Evolutionary conservation across 176 grass and related monocot genomes (phyloP), one percentile per base, ranked within the genome.

Genomic region (Aegilops bicornis): DNA sequence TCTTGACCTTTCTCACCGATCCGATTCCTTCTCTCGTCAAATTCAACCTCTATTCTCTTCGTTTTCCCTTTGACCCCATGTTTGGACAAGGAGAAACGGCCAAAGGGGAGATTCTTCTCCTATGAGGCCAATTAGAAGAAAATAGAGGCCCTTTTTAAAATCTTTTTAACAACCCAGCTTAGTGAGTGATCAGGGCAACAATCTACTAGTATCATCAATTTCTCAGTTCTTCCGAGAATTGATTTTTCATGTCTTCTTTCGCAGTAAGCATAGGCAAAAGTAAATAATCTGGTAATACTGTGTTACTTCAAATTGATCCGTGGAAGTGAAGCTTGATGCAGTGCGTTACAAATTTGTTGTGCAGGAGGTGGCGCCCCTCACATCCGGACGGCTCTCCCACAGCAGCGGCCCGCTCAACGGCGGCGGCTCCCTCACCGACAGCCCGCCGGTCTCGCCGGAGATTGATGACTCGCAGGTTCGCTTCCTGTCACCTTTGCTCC

Each of bases 391-490:
- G 82, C 92, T 99, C 58, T 99, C 97, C 60, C 97, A 99, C 83
- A 99, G 97, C 90, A 99, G 97, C 61, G 97, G 97, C 17, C 97
- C 97, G 17, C 89, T 98, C 35, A 98, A 68, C 76, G 97, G 94
- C 64, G 94, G 92, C 12, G 97, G 97, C 72, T 98, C 97, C 71
- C 90, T 99, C 85, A 87, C 97, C 73, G 97, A 99, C 87, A 99
- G 94, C 80, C 97, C 97, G 88, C 97, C 97, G 20, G 89, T 99
- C 64, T 99, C 97, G 74, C 97, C 97, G 79, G 92, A 96, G 79
- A 94, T 99, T 80, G 94, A 96, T 85, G 97, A 99, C 79, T 82
- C 95, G 80, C 96, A 99, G 97, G 97, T 99, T 96, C 31, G 22
- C 8, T 29, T 76, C 29, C 61, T 65, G 78, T 19, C 82, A 85